Percentiles rank a stretch among this genome's conserved stretches.
These are phyloP conservation scores for Corynespora cassiicola DNA, from an alignment of 2,329 filamentous ascomycete species.

Conservation along the genomic window DNA sequence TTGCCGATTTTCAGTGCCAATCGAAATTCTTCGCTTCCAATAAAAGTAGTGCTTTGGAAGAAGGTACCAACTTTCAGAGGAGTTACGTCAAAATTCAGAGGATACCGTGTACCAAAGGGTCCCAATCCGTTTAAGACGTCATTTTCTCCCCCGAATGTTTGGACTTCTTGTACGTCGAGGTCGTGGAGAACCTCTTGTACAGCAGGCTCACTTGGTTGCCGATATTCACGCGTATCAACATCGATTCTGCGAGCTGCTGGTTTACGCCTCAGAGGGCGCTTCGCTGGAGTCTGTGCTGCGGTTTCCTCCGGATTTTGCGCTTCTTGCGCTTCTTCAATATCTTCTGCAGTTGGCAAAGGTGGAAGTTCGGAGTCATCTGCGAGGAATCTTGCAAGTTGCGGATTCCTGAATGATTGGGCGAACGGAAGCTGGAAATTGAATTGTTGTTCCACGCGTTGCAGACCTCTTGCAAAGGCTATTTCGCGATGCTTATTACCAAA, in stretches of 20 bases:
- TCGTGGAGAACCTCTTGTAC: slow-evolving; percentile 21
- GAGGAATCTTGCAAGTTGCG: slow-evolving; percentile 40
- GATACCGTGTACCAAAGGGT: slow-evolving; percentile 57
- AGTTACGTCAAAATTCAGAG: slow-evolving; percentile 59
- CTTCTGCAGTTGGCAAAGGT: slow-evolving; percentile 21
- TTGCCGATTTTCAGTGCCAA: slow-evolving; percentile 45
- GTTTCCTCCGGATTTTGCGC: no score
- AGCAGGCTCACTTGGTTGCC: slow-evolving; percentile 50
- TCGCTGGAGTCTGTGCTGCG: background rate
- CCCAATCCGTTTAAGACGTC: slow-evolving; percentile 51
- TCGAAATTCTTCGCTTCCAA: slow-evolving; percentile 63
- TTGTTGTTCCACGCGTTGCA: slow-evolving; percentile 36
- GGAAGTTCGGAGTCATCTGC: slow-evolving; percentile 32
- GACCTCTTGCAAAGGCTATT: slow-evolving; percentile 44
- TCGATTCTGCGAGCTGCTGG: slow-evolving; percentile 54
- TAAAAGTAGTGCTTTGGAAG: slow-evolving; percentile 63
- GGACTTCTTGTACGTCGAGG: slow-evolving; percentile 1
- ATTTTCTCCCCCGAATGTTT: slow-evolving; percentile 3
- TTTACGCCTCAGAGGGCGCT: slow-evolving; percentile 42
- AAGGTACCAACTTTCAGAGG: slow-evolving; percentile 60
- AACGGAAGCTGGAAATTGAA: slow-evolving; percentile 17
- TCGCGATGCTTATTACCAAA: slow-evolving; percentile 43
- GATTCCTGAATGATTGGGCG: slow-evolving; percentile 26
- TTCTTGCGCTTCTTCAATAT: slow-evolving; percentile 18
- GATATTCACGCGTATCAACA: slow-evolving; percentile 52